These are phyloP conservation scores for Fusarium sterilihyphosum DNA, from an alignment of 2,329 filamentous ascomycete species.

Conservation along the genomic window DNA sequence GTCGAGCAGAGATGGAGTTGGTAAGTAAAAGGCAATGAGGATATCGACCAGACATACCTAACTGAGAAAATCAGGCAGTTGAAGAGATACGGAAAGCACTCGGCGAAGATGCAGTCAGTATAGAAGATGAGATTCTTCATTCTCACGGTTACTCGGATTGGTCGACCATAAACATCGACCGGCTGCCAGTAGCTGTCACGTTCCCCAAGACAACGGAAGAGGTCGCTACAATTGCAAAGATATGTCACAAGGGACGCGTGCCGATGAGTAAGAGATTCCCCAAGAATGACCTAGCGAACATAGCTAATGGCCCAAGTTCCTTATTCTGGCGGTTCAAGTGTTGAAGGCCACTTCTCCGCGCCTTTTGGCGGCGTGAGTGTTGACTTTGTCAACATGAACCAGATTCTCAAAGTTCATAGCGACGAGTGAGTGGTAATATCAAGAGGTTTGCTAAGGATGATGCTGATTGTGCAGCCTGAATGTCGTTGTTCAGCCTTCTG, in stretches of 20 bases:
- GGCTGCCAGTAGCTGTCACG: conserved; percentile 69
- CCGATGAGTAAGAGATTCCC: conserved; percentile 63
- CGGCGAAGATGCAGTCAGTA: conserved; percentile 64
- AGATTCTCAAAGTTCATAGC: conserved; percentile 79
- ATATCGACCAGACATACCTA: accelerated
- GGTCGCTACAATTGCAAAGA: conserved; percentile 67
- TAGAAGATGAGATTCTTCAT: conserved; percentile 69
- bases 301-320: conserved; percentile 57
- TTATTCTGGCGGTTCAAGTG: conserved; percentile 84
- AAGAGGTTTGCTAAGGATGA: not conserved
- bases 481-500: conserved; percentile 87
- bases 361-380: conserved; percentile 88
- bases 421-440: conserved; percentile 61
- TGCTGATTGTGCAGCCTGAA: conserved; percentile 67
- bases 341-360: conserved; percentile 91
- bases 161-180: conserved; percentile 69
- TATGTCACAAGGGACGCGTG: conserved; percentile 81
- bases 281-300: not conserved
- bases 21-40: not conserved
- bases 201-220: conserved; percentile 70
- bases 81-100: conserved; percentile 61
- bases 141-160: conserved; percentile 73
- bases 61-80: conserved; percentile 55
- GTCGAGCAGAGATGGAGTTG: not conserved
- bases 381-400: conserved; percentile 89